Evolutionary conservation across 2,329 filamentous ascomycete genomes (phyloP).

Genomic region (Nemania serpens): DNA sequence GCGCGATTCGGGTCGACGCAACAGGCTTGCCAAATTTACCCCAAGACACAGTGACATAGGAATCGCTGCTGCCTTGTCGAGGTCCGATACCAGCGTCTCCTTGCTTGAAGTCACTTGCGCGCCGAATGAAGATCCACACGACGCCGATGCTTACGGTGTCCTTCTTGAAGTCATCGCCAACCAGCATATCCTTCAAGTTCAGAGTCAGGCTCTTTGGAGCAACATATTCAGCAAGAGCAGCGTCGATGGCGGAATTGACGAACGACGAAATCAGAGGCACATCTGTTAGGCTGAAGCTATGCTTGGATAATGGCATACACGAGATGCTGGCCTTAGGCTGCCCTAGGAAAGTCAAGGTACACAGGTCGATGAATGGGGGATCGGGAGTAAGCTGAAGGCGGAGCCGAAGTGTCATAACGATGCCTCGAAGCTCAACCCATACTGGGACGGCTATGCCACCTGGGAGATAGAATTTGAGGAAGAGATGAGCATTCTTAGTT

Average conservation of each 20-base stretch:
- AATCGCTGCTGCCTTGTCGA: slow-evolving; percentile 67
- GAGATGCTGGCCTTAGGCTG: slow-evolving; percentile 74
- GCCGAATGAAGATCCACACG: slow-evolving; percentile 67
- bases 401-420: slow-evolving; percentile 71
- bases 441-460: slow-evolving; percentile 62
- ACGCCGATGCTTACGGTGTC: slow-evolving; percentile 69
- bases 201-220: slow-evolving; percentile 76
- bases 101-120: slow-evolving; percentile 72
- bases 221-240: slow-evolving; percentile 75
- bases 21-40: slow-evolving; percentile 76
- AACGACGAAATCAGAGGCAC: slow-evolving; percentile 76
- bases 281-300: slow-evolving; percentile 74
- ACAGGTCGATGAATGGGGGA: slow-evolving; percentile 76
- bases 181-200: slow-evolving; percentile 76
- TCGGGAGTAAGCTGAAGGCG: slow-evolving; percentile 75
- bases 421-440: slow-evolving; percentile 75
- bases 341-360: slow-evolving; percentile 74
- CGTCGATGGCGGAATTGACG: slow-evolving; percentile 74
- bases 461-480: slow-evolving; percentile 71
- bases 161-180: slow-evolving; percentile 80
- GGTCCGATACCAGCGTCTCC: slow-evolving; percentile 68
- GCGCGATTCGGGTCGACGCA: slow-evolving; percentile 68
- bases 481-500: slow-evolving; percentile 74
- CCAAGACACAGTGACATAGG: slow-evolving; percentile 75
- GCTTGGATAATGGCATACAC: slow-evolving; percentile 71